These are phyloP conservation scores for Penicillium manginii DNA, from an alignment of 495 filamentous ascomycete genomes.

Conservation along the genomic window DNA sequence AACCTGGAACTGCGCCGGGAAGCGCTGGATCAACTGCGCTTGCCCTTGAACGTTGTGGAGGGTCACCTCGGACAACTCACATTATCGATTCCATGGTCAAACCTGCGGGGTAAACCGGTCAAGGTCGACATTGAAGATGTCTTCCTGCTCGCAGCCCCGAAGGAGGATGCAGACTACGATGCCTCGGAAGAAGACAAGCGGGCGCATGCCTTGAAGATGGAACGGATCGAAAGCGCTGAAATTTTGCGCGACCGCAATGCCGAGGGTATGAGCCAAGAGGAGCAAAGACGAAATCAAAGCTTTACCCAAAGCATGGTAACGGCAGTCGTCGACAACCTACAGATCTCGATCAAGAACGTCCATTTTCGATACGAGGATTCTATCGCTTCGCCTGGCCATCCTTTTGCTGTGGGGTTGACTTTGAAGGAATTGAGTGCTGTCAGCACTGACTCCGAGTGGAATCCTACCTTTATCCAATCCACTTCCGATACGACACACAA, in stretches of 20 bases:
- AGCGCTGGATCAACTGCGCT: slow-evolving; percentile 92
- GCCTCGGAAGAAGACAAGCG: slow-evolving; percentile 86
- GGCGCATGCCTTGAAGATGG: slow-evolving; percentile 88
- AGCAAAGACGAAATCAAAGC: slow-evolving; percentile 93
- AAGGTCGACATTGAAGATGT: slow-evolving; percentile 96
- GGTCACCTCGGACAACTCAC: slow-evolving; percentile 91
- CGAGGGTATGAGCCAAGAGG: slow-evolving; percentile 93
- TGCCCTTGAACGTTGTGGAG: slow-evolving; percentile 95
- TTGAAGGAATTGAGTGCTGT: slow-evolving; percentile 94
- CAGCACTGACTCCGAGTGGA: slow-evolving; percentile 92
- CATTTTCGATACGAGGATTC: slow-evolving; percentile 97
- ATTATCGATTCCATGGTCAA: slow-evolving; percentile 93
- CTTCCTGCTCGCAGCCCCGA: slow-evolving; percentile 88
- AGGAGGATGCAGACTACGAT: slow-evolving; percentile 91
- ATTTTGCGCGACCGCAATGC: slow-evolving; percentile 84
- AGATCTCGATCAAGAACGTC: slow-evolving; percentile 96
- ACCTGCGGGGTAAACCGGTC: slow-evolving; percentile 89
- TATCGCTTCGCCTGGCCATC: slow-evolving; percentile 92
- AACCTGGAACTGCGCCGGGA: slow-evolving; percentile 91
- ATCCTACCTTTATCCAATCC: slow-evolving; percentile 90
- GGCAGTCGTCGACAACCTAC: slow-evolving; percentile 96
- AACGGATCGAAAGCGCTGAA: slow-evolving; percentile 95
- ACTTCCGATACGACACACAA: slow-evolving; percentile 84
- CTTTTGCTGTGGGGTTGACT: slow-evolving; percentile 89
- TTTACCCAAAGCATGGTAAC: slow-evolving; percentile 94